Evolutionary conservation across 495 filamentous ascomycete species (phyloP), one percentile per base, ranked within the genome.

Genomic region (Aspergillus incahuasiensis): DNA sequence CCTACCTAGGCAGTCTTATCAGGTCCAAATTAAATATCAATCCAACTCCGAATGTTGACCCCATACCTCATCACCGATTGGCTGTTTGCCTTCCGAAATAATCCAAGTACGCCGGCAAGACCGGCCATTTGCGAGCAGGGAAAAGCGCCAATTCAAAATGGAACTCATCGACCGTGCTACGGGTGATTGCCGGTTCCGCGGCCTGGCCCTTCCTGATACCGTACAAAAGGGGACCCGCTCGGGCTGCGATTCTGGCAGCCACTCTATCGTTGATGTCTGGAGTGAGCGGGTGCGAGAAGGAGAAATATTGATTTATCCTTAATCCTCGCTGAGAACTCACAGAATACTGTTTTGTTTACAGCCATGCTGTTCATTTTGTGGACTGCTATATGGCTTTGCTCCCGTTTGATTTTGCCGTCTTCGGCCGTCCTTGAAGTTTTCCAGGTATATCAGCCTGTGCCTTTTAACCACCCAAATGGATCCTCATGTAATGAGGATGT

Each of bases 401-500:
- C 39, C 24, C 7, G 39, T 9, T 44, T 62, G 13, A 11, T 44
- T 11, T 39, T 56, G 7, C 56, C 51, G 9, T 55, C 63, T n/a
- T 60, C 59, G 7, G 55, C 46, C 5, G 39, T 58, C 6, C 68
- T 86, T 20, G 75, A 84, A 54, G 81, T 82, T 57, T 89, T 90
- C 53, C 80, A 90, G 66, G 84, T 90, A 5, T 81, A 85, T 44
- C 80, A 84, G 55, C 88, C 88, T 0, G 79, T n/a, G n/a, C n/a
- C n/a, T 90, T 18, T 63, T 66, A 18, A 54, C 57, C n/a, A 42
- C 0, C 60, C 72, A 48, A 73, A 78, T 41, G 56, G 61, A 34
- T 62, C 62, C 56, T 70, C 66, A 34, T 89, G 87, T 61, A 70
- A 74, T 21, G 51, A 63, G 18, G 55, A 71, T 32, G 56, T 81